Conservation (phyloP, 352 stramenopile species). For the Aphanomyces astaci region DNA sequence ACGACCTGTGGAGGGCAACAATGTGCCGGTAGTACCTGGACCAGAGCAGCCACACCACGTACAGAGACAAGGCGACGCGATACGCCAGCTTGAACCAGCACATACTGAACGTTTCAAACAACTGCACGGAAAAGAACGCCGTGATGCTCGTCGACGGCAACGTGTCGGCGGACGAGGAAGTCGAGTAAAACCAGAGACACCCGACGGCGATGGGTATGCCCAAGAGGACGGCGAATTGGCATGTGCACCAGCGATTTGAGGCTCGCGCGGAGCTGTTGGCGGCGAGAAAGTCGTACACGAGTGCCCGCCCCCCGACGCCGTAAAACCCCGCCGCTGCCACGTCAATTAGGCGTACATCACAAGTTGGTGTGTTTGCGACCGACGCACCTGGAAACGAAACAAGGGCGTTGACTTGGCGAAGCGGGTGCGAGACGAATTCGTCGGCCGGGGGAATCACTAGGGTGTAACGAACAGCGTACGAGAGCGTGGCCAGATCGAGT, state of each 20-base stretch:
- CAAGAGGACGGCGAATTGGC: not conserved
- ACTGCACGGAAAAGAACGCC: not conserved
- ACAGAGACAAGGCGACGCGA: not conserved
- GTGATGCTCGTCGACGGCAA: not conserved
- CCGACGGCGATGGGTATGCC: not conserved
- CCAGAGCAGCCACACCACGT: not conserved
- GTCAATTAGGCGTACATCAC: no score
- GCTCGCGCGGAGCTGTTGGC: not conserved
- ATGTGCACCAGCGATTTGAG: not conserved
- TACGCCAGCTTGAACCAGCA: not conserved
- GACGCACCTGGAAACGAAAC: not conserved
- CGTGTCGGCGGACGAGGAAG: not conserved
- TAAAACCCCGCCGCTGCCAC: not conserved
- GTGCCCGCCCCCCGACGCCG: no score
- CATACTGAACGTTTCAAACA: not conserved
- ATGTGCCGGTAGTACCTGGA: not conserved
- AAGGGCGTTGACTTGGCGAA: not conserved
- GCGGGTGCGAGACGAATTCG: not conserved
- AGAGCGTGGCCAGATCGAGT: not conserved
- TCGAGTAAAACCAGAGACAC: not conserved
- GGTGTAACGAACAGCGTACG: not conserved
- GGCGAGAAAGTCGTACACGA: not conserved
- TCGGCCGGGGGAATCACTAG: not conserved
- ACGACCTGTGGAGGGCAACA: not conserved
- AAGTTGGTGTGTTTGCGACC: not conserved